Base-by-base conservation (phyloP, 306 rosid genomes). In the Hippophae gyantsensis region DNA sequence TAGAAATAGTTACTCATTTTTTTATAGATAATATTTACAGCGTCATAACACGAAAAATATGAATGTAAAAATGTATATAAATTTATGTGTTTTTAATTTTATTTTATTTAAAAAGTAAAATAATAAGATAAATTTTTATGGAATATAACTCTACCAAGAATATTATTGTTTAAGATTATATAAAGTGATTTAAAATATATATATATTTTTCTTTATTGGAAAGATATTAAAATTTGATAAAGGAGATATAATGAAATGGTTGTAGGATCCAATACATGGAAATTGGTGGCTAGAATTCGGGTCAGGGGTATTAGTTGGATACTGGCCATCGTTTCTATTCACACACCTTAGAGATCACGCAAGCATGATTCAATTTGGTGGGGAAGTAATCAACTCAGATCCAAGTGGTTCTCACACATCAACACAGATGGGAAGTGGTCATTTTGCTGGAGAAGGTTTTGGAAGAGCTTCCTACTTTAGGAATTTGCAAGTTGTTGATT, bases 271-370 rank as follows among this genome's bases (percentile, higher is more conserved):
- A 1, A 87, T 85, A 69, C 98, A 90, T 58, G 98, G 98, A 9
- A 79, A 90, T 25, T 90, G 98, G 98, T 90, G 98, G 98, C 84
- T 90, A 44, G 87, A 89, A 54, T 87, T 87, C 42, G 96, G 94
- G 57, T 77, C 89, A 0, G 95, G 92, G 0, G 69, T 81, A 6
- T 57, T 87, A 44, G 92, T 90, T 2, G 96, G 98, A 52, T 90
- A 90, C 27, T 90, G 98, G 98, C 98, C 98, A 8, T 78, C 98
- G 2, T 79, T 90, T 45, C 56, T 90, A 58, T 90, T 90, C 73
- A 87, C 87, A 1, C 98, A 87, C 67, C 74, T 90, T 27, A 78
- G 74, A 43, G 68, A 77, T 48, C 96, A 83, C 71, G 98, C 95
- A 59, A 90, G 87, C 68, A 90, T 85, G 98, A 86, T 85, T 0